phyloP scores from a whole-genome alignment of 352 stramenopile genomes.

The Phytophthora ramorum region DNA sequence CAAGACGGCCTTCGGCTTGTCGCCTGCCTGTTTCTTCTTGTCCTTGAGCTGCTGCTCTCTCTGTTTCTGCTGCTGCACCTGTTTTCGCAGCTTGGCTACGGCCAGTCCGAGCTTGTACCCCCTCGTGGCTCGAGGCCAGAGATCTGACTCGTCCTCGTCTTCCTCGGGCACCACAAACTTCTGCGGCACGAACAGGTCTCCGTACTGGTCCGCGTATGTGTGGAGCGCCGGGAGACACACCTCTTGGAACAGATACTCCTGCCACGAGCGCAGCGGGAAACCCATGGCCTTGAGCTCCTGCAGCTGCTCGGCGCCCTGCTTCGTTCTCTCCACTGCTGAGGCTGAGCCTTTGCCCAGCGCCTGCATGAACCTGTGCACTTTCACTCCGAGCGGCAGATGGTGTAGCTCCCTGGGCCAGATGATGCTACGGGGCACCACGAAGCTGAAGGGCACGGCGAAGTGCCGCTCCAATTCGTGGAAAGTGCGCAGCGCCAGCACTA shows the following conservation, averaged over 20 bases:
- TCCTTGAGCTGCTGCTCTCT: slow-evolving; percentile 22
- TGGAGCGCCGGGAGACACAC: slow-evolving; percentile 79
- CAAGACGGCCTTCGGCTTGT: slow-evolving; percentile 5
- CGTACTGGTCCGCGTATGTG: slow-evolving; percentile 81
- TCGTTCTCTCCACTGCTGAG: slow-evolving; percentile 30
- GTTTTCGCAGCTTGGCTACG: slow-evolving; percentile 90
- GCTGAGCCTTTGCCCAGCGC: slow-evolving; percentile 23
- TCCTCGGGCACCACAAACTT: slow-evolving; percentile 89
- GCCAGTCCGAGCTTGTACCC: slow-evolving; percentile 87
- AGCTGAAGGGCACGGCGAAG: slow-evolving; percentile 67
- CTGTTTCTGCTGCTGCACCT: slow-evolving; percentile 40
- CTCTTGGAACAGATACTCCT: slow-evolving; percentile 68
- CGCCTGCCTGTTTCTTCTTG: slow-evolving; percentile 14
- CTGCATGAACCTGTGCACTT: slow-evolving; percentile 68
- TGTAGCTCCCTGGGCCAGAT: slow-evolving; percentile 61
- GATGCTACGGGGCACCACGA: slow-evolving; percentile 24
- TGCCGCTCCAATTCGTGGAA: slow-evolving; percentile 69
- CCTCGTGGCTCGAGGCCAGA: slow-evolving; percentile 84
- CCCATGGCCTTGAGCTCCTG: slow-evolving; percentile 47
- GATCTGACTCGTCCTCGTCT: slow-evolving; percentile 21
- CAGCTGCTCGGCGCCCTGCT: slow-evolving; percentile 44
- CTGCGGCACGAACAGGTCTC: slow-evolving; percentile 93
- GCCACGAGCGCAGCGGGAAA: slow-evolving; percentile 67
- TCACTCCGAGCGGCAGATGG: slow-evolving; percentile 56
- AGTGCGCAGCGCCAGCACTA: slow-evolving; percentile 56